Percentiles rank a stretch among this genome's conserved stretches.
Conservation (phyloP, 257 asterid genomes). For the Jaltomata sinuosa region DNA sequence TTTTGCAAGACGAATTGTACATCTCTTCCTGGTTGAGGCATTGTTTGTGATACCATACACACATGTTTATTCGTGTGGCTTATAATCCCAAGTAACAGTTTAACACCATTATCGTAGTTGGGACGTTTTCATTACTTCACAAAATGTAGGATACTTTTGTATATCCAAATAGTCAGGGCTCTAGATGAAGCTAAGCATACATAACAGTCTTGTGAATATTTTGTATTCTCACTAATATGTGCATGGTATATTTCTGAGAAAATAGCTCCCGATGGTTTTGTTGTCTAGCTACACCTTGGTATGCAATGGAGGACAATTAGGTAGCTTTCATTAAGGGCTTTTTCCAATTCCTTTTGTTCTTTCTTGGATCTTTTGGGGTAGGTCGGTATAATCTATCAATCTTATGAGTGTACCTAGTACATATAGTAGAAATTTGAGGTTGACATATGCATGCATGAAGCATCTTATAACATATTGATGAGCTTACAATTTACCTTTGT, state of each 20-base stretch:
- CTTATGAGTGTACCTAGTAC: background rate
- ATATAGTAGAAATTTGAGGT: background rate
- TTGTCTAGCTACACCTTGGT: background rate
- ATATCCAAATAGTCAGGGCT: background rate
- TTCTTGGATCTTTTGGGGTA: background rate
- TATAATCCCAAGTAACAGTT: background rate
- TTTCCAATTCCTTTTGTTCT: background rate
- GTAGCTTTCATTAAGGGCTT: background rate
- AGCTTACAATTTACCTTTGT: background rate
- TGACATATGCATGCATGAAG: background rate
- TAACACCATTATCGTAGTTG: background rate
- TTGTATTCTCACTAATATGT: background rate
- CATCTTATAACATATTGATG: background rate
- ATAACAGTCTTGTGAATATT: background rate
- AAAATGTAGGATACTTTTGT: background rate
- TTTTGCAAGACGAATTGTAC: background rate
- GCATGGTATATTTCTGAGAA: background rate
- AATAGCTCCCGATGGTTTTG: background rate
- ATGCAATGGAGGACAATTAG: background rate
- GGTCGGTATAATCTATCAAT: background rate
- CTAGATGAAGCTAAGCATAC: background rate
- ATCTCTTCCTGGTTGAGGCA: background rate
- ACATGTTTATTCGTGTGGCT: background rate
- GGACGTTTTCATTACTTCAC: background rate
- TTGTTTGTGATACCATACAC: background rate